Evolutionary conservation across 2,329 filamentous ascomycete species (phyloP).

Genomic region (Claviceps quebecensis): DNA sequence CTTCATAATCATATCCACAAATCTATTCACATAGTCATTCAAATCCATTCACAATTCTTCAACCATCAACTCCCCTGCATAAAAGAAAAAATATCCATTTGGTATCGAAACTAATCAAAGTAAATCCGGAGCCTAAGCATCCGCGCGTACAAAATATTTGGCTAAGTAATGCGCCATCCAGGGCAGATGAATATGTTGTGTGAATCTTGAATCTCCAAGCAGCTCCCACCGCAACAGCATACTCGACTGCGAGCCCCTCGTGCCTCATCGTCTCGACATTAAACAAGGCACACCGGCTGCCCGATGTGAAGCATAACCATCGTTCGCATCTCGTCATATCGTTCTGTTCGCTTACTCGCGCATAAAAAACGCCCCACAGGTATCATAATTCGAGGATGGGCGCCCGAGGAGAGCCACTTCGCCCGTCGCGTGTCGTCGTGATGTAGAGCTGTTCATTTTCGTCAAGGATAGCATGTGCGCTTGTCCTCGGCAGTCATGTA

Average conservation of each 20-base stretch:
- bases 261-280: not conserved
- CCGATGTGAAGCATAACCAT: slow-evolving; percentile 4
- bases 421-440: slow-evolving; percentile 6
- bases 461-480: slow-evolving; percentile 9
- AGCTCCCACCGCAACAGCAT: not conserved
- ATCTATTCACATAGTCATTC: not conserved
- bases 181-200: slow-evolving; percentile 7
- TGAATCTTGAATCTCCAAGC: slow-evolving; percentile 8
- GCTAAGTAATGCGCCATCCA: slow-evolving; percentile 4
- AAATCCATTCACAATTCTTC: no score
- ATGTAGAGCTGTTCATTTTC: slow-evolving; percentile 2
- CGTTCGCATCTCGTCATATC: slow-evolving; percentile 7
- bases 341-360: slow-evolving; percentile 4
- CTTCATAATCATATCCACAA: not conserved
- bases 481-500: slow-evolving; percentile 4
- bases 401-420: not conserved
- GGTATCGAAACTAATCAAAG: slow-evolving; percentile 14
- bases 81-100: slow-evolving; percentile 6
- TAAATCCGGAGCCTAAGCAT: slow-evolving; percentile 9
- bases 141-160: slow-evolving; percentile 9
- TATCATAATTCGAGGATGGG: not conserved
- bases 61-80: not conserved
- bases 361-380: slow-evolving; percentile 1
- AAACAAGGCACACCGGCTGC: not conserved
- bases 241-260: not conserved